These are phyloP conservation scores for Somion occarium DNA, from an alignment of 1,284 basidiomycete genomes.

Conservation along the genomic window DNA sequence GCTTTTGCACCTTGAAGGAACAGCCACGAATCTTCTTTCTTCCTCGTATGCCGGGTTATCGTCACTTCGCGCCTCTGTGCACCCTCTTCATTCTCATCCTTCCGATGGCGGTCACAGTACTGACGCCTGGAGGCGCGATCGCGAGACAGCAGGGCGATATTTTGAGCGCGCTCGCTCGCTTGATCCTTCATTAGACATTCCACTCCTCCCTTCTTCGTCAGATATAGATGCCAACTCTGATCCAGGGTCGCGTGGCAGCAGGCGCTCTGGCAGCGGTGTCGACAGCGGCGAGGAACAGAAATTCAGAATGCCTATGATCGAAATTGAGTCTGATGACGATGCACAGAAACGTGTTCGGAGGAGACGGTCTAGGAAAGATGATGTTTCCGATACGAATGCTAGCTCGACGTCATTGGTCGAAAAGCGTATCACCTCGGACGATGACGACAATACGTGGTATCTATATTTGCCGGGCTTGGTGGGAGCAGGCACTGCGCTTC, in stretches of 20 bases:
- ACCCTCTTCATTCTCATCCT: neutral
- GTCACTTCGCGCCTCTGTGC: constrained; percentile 52
- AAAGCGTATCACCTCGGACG: constrained; percentile 31
- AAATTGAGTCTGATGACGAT: constrained; percentile 25
- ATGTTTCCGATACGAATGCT: constrained; percentile 1
- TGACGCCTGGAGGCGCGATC: constrained; percentile 66
- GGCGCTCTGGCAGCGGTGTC: constrained; percentile 8
- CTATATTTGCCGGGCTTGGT: constrained; percentile 69
- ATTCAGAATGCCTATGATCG: constrained; percentile 34
- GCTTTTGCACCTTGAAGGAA: constrained; percentile 69
- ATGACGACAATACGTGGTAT: constrained; percentile 70
- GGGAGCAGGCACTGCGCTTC: constrained; percentile 71
- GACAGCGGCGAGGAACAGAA: constrained; percentile 8
- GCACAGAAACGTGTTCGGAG: constrained; percentile 10
- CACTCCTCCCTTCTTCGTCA: constrained; percentile 50
- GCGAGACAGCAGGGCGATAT: constrained; percentile 59
- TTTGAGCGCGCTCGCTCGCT: constrained; percentile 64
- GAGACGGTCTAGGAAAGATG: constrained; percentile 26
- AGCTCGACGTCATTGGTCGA: constrained; percentile 23
- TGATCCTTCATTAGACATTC: constrained; percentile 60
- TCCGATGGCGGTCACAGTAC: constrained; percentile 40
- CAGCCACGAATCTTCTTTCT: constrained; percentile 59
- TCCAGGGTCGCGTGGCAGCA: constrained; percentile 12
- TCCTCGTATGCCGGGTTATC: constrained; percentile 70
- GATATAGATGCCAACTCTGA: constrained; percentile 45